Base-by-base conservation (phyloP, 148 eudicot species). In the Diospyros kaki region DNA sequence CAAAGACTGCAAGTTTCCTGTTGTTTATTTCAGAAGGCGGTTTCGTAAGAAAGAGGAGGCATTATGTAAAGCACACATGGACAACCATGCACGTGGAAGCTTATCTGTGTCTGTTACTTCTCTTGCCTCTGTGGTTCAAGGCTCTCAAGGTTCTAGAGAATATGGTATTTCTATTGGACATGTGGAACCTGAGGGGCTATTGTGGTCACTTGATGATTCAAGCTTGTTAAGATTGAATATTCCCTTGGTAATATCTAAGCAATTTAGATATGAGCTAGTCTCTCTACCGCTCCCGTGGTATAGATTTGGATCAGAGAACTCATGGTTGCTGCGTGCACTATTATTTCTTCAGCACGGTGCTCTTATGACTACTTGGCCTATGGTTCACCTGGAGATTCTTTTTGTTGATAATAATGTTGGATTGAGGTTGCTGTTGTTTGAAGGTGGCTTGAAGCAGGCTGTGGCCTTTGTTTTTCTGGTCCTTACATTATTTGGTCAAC, bases 391-490 rank as follows among this genome's bases (percentile, higher is more conserved):
- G 90, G 95, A 96, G 86, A 85, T 93, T 80, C 86, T 96, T 75
- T 87, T 93, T 80, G 89, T 96, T 69, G 99, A 96, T 76, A 86
- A 86, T 75, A 60, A 79, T 68, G 78, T 68, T 74, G 99, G 98
- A 51, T 80, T 96, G 87, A 87, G 92, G 85, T 85, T 88, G 82
- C 82, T 91, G 50, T 63, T 89, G 69, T 91, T 87, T 87, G 90
- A 96, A 88, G 97, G 95, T 74, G 82, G 92, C 88, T 81, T 96
- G 86, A 82, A 82, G 82, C 86, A 86, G 86, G 98, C 87, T 67
- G 80, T 93, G 58, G 75, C 81, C 61, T 81, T 88, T 66, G 76
- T 91, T 78, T 87, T 85, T 78, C 73, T 82, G 44, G 79, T 91
- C 66, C 81, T 93, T 82, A 58, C 76, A 44, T 81, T 84, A 60